phyloP scores from a whole-genome alignment of 495 filamentous ascomycete species.

The Lepraria neglecta region DNA sequence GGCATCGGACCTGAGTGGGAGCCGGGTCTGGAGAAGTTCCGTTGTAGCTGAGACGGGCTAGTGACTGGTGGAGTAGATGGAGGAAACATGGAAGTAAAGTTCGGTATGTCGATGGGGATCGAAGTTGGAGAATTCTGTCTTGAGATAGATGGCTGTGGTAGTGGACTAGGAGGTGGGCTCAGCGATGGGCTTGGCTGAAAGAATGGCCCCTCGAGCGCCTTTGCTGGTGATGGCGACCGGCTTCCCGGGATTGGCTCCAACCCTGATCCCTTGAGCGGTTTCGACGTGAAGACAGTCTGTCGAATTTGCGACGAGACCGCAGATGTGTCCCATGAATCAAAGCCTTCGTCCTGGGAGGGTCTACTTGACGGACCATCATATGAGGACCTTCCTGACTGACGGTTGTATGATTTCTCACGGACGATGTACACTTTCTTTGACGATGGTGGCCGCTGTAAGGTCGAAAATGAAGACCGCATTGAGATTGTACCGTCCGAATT shows the following conservation, averaged over 20 bases:
- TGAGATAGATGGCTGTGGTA: slow-evolving; percentile 27
- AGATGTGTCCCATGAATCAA: slow-evolving; percentile 65
- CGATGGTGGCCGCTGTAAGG: slow-evolving; percentile 44
- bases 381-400: slow-evolving; percentile 24
- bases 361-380: slow-evolving; percentile 26
- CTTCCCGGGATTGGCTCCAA: slow-evolving; percentile 29
- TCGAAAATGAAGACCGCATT: slow-evolving; percentile 47
- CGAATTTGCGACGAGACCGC: slow-evolving; percentile 52
- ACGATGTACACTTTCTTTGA: slow-evolving; percentile 39
- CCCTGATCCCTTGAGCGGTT: slow-evolving; percentile 23
- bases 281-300: slow-evolving; percentile 42
- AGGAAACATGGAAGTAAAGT: slow-evolving; percentile 21
- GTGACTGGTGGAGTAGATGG: slow-evolving; percentile 10
- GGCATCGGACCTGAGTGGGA: slow-evolving; percentile 11
- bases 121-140: slow-evolving; percentile 15
- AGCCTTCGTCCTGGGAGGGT: slow-evolving; percentile 46
- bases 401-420: slow-evolving; percentile 32
- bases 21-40: slow-evolving; percentile 21
- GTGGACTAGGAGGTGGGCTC: slow-evolving; percentile 27
- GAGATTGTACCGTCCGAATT: slow-evolving; percentile 47
- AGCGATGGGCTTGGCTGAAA: slow-evolving; percentile 24
- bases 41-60: slow-evolving; percentile 12
- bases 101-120: slow-evolving; percentile 16
- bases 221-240: slow-evolving; percentile 29
- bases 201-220: slow-evolving; percentile 30